phyloP scores from a whole-genome alignment of 2,329 filamentous ascomycete genomes.

The Fusarium azukiicola region DNA sequence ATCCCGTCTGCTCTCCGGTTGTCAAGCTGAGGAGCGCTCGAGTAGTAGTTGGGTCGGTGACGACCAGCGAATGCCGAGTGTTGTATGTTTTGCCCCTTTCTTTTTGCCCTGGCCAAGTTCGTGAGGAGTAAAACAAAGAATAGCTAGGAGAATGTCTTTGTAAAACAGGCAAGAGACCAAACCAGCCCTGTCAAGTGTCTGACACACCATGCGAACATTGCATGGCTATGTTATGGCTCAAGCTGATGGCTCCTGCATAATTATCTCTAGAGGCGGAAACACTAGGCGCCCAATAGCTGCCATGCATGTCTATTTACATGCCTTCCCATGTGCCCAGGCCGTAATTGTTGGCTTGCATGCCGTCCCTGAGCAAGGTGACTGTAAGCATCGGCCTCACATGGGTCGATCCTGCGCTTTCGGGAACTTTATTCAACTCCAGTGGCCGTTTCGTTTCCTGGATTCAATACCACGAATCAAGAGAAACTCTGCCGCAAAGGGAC shows the following conservation, averaged over 20 bases:
- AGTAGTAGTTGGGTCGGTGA: constrained; percentile 38
- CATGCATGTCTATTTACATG: background rate
- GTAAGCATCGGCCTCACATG: background rate
- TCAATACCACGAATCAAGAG: background rate
- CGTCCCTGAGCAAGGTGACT: background rate
- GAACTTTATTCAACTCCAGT: constrained; percentile 2
- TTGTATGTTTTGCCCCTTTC: constrained; percentile 11
- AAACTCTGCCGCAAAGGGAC: background rate
- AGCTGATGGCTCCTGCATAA: background rate
- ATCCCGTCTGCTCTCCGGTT: constrained; percentile 30
- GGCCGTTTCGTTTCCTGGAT: constrained; percentile 12
- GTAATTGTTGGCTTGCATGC: background rate
- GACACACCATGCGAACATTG: background rate
- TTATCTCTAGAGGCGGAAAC: background rate
- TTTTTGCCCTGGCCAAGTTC: background rate
- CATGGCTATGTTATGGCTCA: constrained; percentile 15
- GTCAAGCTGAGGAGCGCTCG: constrained; percentile 30
- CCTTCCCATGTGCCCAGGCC: background rate
- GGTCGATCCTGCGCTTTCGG: background rate
- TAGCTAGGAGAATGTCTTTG: background rate
- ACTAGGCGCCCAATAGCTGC: background rate
- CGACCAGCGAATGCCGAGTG: constrained; percentile 34
- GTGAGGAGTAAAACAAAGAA: background rate
- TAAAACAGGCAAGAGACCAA: background rate
- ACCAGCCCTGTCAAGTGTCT: constrained; percentile 2